Evolutionary conservation across 129 eudicot species (phyloP).

Genomic region (Tagetes patula): DNA sequence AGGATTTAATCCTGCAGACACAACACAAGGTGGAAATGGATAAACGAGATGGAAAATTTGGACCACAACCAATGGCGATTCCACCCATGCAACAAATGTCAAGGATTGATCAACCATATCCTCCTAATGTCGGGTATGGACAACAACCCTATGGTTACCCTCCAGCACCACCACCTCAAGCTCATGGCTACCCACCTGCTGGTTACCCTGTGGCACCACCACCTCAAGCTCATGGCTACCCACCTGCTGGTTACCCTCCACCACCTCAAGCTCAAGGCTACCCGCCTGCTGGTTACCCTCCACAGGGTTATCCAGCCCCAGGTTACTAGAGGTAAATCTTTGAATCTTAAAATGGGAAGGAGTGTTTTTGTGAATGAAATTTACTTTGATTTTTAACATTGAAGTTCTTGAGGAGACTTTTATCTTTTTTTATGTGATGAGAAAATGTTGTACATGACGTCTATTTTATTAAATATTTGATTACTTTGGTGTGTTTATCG

Average conservation of each 20-base stretch:
- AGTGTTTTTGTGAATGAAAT: conserved; percentile 19
- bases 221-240: conserved; percentile 33
- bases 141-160: conserved; percentile 61
- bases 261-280: conserved; percentile 34
- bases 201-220: conserved; percentile 44
- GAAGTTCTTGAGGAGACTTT: conserved; percentile 13
- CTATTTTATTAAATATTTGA: conserved; percentile 19
- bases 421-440: conserved; percentile 16
- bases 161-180: conserved; percentile 21
- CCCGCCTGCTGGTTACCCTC: conserved; percentile 54
- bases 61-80: conserved; percentile 78
- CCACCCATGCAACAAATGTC: conserved; percentile 93
- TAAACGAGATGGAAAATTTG: conserved; percentile 89
- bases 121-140: conserved; percentile 70
- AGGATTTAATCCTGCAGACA: too few relatives aligned
- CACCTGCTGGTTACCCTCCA: conserved; percentile 48
- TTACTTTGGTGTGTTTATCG: not conserved
- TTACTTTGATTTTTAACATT: conserved; percentile 2
- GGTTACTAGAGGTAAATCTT: conserved; percentile 53
- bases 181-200: conserved; percentile 45
- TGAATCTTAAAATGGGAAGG: not conserved
- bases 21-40: conserved; percentile 99
- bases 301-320: conserved; percentile 48
- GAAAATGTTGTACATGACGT: conserved; percentile 26
- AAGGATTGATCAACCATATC: conserved; percentile 88